phyloP scores from a whole-genome alignment of 208 protist species.

The Trichomonas gallinae region DNA sequence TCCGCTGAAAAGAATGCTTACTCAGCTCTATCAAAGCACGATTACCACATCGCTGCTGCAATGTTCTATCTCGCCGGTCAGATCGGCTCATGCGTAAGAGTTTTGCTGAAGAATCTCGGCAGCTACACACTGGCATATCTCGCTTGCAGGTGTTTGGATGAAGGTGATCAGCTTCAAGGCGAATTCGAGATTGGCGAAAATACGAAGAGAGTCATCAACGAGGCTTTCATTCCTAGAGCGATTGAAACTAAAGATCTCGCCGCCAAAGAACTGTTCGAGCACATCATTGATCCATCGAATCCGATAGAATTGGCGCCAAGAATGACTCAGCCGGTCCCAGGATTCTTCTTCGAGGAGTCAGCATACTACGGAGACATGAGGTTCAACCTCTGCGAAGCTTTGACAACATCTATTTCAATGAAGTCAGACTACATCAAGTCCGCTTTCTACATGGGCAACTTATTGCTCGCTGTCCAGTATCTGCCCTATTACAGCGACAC shows the following conservation, averaged over 20 bases:
- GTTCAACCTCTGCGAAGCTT: background rate
- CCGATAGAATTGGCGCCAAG: background rate
- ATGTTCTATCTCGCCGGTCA: background rate
- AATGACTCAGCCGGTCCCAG: background rate
- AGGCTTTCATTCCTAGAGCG: background rate
- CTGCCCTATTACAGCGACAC: background rate
- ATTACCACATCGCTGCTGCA: background rate
- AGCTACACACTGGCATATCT: background rate
- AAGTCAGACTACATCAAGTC: background rate
- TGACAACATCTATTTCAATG: background rate
- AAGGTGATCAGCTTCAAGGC: background rate
- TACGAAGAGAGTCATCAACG: background rate
- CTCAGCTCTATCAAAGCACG: background rate
- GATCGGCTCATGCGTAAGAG: background rate
- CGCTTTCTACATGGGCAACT: background rate
- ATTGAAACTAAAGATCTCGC: background rate
- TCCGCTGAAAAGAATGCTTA: constrained; percentile 7
- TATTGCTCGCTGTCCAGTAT: too few relatives aligned
- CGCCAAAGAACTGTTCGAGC: background rate
- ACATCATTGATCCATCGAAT: background rate
- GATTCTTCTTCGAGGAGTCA: background rate
- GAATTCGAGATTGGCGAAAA: background rate
- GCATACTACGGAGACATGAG: background rate
- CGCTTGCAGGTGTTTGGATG: background rate
- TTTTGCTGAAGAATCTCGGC: background rate